Evolutionary conservation across 257 asterid genomes (phyloP), one percentile per base, ranked within the genome.

Genomic region (Pogostemon cablin): DNA sequence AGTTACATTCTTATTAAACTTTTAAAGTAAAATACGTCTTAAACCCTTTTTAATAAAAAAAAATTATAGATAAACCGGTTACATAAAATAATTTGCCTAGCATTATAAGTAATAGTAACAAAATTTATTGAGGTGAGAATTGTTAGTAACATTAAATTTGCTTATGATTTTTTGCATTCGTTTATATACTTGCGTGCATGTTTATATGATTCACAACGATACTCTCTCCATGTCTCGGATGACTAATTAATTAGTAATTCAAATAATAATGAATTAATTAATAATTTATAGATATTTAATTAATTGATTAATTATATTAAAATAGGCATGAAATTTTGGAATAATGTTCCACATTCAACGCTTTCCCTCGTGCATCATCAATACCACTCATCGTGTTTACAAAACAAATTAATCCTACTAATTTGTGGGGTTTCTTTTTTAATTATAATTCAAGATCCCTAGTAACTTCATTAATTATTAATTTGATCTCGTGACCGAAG

Each of bases 341-440:
- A 73, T 67, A 63, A 37, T 61, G 65, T 76, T 78, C 83, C 75
- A 68, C 70, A 74, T 84, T 86, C 86, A 82, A 80, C 82, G 86
- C 87, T 77, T 70, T 68, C 73, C 85, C 83, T 79, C 81, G 86
- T 66, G 88, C 87, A 76, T 69, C 57, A 66, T 75, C n/a, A 67
- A 54, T 72, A 52, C 15, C 46, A 63, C 43, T 77, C 74, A 60
- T 77, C 72, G 78, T 60, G 77, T 72, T 72, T 62, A 47, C 75
- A 67, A 77, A 77, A 66, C 39, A 44, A 48, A 25, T 53, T 20
- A 15, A 54, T 62, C 32, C 32, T 25, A 25, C 38, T 52, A 65
- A 57, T 46, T 35, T n/a, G 35, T 47, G 48, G 73, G 74, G 9
- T 4, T 41, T 65, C 10, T 61, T 15, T 15, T 50, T 69, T 25